Base-by-base conservation (phyloP, 2,329 filamentous ascomycete species). In the Hawksworthiomyces lignivorus region DNA sequence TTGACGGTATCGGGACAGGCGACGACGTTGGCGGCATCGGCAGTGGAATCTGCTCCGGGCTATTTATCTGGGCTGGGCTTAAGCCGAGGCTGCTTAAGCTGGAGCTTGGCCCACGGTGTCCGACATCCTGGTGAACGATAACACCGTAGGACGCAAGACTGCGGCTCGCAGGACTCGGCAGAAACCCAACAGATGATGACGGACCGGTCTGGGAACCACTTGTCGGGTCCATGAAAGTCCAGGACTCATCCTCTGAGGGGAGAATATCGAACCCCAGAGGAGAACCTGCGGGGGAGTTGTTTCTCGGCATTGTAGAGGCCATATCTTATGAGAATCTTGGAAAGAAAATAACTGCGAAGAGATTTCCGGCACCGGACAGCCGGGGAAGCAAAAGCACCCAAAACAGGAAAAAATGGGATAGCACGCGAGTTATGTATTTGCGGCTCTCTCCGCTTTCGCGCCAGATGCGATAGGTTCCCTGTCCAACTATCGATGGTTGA, bases 111-210 rank as follows among this genome's bases (percentile, higher is more conserved):
- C 61, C 24, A 51, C 51, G 41, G 11, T 38, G 27, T 50, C 54
- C 56, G 14, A 55, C 50, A 30, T 36, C 43, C 7, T 42, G 45
- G 47, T 64, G 63, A 22, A 65, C 62, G 35, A 75, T 56, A 32
- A 75, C 56, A 11, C 62, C 63, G 56, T 68, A 77, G 18, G 72
- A 72, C 28, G 63, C 65, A 50, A 76, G 55, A 45, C 72, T 75
- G 12, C 66, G 64, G 50, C 65, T 72, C 10, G 65, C 65, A 5
- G 73, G 72, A 47, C 73, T 74, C 20, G 68, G 64, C 15, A 70
- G 57, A 46, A 73, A 69, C 15, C 62, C 65, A 9, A 65, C 57
- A 2, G 49, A 48, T 1, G n/a, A n/a, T n/a, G 67, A 67, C 1
- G 67, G 66, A 0, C 58, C 62, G 0, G 64, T 51, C 4, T 53